Evolutionary conservation across 441 rosid genomes (phyloP).

Genomic region (Theobroma grandiflorum): DNA sequence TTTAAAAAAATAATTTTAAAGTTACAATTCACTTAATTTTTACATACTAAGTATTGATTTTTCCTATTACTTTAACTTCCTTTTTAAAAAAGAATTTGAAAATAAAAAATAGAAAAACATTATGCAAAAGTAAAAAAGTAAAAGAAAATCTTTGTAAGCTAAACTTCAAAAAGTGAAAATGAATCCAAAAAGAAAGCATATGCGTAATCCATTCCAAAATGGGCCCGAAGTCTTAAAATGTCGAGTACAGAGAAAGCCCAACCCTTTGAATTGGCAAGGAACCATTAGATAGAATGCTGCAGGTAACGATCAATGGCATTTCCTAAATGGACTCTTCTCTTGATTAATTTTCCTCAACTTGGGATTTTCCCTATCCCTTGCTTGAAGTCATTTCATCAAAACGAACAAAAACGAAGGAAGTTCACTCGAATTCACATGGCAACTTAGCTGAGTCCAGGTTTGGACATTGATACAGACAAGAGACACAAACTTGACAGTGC

Average conservation of each 20-base stretch:
- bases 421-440: not conserved
- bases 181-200: not conserved
- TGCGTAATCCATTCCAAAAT: not conserved
- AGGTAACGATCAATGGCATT: not conserved
- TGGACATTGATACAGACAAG: not conserved
- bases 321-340: not conserved
- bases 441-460: not conserved
- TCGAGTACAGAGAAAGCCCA: too few species aligned
- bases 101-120: too few species aligned
- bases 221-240: not conserved
- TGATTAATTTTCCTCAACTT: not conserved
- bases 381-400: not conserved
- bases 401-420: not conserved
- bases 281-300: not conserved
- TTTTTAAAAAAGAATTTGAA: too few species aligned
- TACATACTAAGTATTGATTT: too few species aligned
- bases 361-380: not conserved
- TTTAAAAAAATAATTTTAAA: too few species aligned
- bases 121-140: too few species aligned
- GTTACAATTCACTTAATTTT: too few species aligned
- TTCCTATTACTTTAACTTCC: too few species aligned
- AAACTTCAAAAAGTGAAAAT: too few species aligned
- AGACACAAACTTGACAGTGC: not conserved
- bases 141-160: too few species aligned
- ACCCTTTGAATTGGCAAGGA: constrained; percentile 1